Evolutionary conservation across 768 basidiomycete species (phyloP).

Genomic region (Scleroderma bovista): DNA sequence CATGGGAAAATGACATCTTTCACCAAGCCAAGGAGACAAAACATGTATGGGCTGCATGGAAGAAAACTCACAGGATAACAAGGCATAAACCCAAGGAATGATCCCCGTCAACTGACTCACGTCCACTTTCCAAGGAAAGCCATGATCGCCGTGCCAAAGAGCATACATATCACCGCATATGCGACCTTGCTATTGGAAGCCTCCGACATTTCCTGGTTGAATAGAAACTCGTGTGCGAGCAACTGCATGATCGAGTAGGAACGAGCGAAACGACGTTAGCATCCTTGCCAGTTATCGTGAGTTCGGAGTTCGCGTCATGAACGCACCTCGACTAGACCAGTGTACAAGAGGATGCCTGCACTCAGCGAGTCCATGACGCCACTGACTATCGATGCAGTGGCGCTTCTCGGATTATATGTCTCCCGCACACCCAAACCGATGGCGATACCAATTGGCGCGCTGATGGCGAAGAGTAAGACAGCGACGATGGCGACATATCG

Average conservation of each 20-base stretch:
- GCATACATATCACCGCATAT: conserved; percentile 74
- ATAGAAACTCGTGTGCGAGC: conserved; percentile 91
- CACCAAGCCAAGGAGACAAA: too few relatives aligned
- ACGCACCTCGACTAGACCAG: conserved; percentile 74
- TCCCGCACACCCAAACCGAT: conserved; percentile 69
- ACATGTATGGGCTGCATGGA: too few relatives aligned
- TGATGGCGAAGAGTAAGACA: conserved; percentile 64
- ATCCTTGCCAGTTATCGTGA: conserved; percentile 1
- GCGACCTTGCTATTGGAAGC: conserved; percentile 57
- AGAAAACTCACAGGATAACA: too few relatives aligned
- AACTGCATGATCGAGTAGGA: too few relatives aligned
- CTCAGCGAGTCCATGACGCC: conserved; percentile 84
- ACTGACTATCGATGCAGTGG: conserved; percentile 74
- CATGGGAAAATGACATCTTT: too few relatives aligned
- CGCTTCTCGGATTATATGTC: conserved; percentile 76
- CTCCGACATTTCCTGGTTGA: conserved; percentile 81
- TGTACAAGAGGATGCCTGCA: conserved; percentile 84
- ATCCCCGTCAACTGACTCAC: conserved; percentile 29
- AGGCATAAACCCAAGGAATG: too few relatives aligned
- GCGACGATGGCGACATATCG: conserved; percentile 52
- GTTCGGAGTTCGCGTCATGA: not conserved
- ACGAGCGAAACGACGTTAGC: not conserved
- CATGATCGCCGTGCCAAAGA: conserved; percentile 86
- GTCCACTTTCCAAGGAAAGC: conserved; percentile 89
- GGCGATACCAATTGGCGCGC: conserved; percentile 87